Conservation (phyloP, 2,329 filamentous ascomycete species). For the Aspergillus intermedius region DNA sequence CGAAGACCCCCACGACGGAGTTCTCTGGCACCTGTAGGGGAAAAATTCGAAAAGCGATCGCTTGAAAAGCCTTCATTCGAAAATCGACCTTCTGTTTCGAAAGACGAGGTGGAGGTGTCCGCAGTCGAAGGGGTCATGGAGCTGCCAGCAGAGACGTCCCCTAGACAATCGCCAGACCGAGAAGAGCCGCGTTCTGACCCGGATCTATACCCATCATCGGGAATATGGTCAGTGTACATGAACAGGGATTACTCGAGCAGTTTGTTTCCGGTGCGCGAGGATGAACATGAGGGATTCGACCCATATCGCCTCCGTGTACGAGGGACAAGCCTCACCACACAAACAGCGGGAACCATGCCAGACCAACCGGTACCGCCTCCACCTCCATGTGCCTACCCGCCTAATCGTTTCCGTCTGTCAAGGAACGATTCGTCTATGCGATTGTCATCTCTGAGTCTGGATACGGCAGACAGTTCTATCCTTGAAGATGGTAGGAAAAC, state of each 20-base stretch:
- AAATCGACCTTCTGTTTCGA: slow-evolving; percentile 12
- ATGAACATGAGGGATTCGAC: slow-evolving; percentile 16
- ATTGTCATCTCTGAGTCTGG: slow-evolving; percentile 31
- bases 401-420: slow-evolving; percentile 27
- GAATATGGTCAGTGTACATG: slow-evolving; percentile 24
- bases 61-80: slow-evolving; percentile 3
- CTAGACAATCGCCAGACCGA: slow-evolving; percentile 30
- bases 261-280: slow-evolving; percentile 19
- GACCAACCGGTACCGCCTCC: slow-evolving; percentile 34
- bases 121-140: slow-evolving; percentile 30
- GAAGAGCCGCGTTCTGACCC: slow-evolving; percentile 16
- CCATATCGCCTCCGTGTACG: slow-evolving; percentile 18
- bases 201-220: slow-evolving; percentile 24
- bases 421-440: slow-evolving; percentile 30
- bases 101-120: slow-evolving; percentile 26
- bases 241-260: slow-evolving; percentile 16
- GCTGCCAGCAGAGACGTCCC: slow-evolving; percentile 31
- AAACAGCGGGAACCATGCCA: slow-evolving; percentile 27
- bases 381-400: slow-evolving; percentile 20
- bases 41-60: slow-evolving; percentile 16
- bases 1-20: slow-evolving; percentile 20
- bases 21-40: slow-evolving; percentile 28
- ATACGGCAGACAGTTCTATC: slow-evolving; percentile 35
- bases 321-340: slow-evolving; percentile 28
- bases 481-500: slow-evolving; percentile 26